Evolutionary conservation across 495 filamentous ascomycete genomes (phyloP).

Genomic region (Eremomyces bilateralis): DNA sequence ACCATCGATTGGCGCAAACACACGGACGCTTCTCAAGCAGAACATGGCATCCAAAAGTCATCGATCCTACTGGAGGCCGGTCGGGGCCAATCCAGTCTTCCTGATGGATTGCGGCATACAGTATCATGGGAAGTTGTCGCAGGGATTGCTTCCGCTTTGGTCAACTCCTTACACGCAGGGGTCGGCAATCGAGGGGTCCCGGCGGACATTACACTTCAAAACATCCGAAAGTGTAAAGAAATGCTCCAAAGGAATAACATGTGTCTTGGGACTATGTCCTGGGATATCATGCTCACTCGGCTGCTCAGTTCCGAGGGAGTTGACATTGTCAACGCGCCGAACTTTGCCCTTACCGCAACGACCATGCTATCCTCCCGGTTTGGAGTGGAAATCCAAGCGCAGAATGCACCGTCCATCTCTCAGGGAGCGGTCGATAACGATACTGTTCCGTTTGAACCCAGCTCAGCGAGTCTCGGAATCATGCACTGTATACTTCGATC

Average conservation of each 20-base stretch:
- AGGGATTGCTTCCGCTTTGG: constrained; percentile 29
- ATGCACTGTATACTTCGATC: constrained; percentile 14
- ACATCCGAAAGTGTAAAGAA: constrained; percentile 14
- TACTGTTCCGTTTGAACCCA: constrained; percentile 11
- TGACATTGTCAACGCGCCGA: constrained; percentile 20
- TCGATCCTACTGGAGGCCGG: constrained; percentile 2
- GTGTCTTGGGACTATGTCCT: constrained; percentile 16
- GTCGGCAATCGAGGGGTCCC: constrained; percentile 14
- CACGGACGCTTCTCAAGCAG: constrained; percentile 2
- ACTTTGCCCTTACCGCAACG: constrained; percentile 20
- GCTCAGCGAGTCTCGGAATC: constrained; percentile 14
- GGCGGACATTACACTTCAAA: constrained; percentile 6
- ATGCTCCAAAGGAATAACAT: constrained; percentile 16
- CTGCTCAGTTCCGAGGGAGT: constrained; percentile 28
- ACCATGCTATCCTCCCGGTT: constrained; percentile 17
- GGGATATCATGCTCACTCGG: constrained; percentile 29
- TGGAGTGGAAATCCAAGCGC: constrained; percentile 12
- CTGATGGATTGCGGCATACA: constrained; percentile 18
- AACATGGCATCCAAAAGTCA: constrained; percentile 3
- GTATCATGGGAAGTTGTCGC: constrained; percentile 36
- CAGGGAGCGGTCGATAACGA: background rate
- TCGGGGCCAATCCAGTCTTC: no score
- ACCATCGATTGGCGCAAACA: constrained; percentile 19
- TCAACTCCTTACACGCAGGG: constrained; percentile 19
- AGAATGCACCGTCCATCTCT: constrained; percentile 9